Evolutionary conservation across 805 yeast genomes (phyloP).

Genomic region (Candida nanaspora): DNA sequence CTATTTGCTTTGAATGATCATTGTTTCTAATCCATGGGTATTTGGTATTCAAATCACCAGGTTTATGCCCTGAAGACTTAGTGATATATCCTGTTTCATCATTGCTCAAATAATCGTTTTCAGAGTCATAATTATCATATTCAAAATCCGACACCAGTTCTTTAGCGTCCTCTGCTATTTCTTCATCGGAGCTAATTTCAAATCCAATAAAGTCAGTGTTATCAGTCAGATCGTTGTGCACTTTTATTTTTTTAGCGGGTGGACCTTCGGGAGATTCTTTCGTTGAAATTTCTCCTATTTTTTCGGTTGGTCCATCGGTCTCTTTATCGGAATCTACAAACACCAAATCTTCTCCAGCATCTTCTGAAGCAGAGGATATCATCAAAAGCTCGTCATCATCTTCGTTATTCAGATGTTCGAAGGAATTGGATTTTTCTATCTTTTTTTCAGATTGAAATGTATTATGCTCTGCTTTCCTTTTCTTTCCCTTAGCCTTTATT

Average conservation of each 20-base stretch:
- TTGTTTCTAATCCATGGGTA: conserved; percentile 76
- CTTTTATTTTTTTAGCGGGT: conserved; percentile 13
- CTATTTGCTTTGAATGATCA: conserved; percentile 70
- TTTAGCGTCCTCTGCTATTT: conserved; percentile 20
- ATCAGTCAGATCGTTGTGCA: conserved; percentile 27
- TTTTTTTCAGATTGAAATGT: neutral
- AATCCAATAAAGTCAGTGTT: conserved; percentile 51
- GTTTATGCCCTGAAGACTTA: conserved; percentile 16
- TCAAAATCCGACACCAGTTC: conserved; percentile 27
- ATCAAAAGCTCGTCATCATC: neutral
- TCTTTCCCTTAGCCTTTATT: neutral
- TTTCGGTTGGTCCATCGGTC: no score
- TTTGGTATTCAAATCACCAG: conserved; percentile 25
- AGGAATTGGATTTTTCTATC: neutral
- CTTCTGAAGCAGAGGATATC: neutral
- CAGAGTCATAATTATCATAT: conserved; percentile 25
- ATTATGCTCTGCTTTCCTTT: neutral
- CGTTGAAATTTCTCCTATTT: conserved; percentile 2
- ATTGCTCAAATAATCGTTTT: conserved; percentile 37
- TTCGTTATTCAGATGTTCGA: neutral
- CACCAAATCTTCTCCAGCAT: conserved; percentile 5
- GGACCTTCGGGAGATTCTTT: conserved; percentile 4
- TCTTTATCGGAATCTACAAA: conserved; percentile 4
- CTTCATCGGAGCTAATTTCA: conserved; percentile 41
- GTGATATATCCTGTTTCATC: conserved; percentile 30